Percentiles rank a stretch among this genome's conserved stretches.
Evolutionary conservation across 805 yeast species (phyloP).

Genomic region (Barnettozyma californica): DNA sequence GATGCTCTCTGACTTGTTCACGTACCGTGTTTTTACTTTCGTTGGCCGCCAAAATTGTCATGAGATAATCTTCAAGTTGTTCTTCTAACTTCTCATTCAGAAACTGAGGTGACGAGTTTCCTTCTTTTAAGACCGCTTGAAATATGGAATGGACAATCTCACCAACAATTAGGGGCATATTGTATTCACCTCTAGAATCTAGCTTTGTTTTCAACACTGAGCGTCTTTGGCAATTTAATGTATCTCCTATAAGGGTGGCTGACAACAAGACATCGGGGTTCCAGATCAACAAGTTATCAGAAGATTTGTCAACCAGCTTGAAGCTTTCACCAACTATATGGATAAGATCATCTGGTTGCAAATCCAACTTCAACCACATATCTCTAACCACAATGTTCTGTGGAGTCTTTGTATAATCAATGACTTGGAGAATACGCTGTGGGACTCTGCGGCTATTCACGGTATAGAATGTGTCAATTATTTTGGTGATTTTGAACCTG

Average conservation of each 20-base stretch:
- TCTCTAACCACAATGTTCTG: conserved; percentile 52
- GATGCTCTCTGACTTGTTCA: conserved; percentile 40
- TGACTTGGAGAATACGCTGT: conserved; percentile 53
- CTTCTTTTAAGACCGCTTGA: conserved; percentile 40
- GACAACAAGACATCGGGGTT: conserved; percentile 80
- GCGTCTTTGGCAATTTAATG: conserved; percentile 66
- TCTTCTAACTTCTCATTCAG: conserved; percentile 32
- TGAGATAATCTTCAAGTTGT: conserved; percentile 37
- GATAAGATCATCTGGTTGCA: conserved; percentile 48
- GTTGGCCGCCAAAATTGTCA: conserved; percentile 53
- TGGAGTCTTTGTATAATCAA: conserved; percentile 29
- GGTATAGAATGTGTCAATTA: conserved; percentile 30
- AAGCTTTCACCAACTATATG: conserved; percentile 47
- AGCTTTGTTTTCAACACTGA: conserved; percentile 56
- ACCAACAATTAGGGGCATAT: conserved; percentile 72
- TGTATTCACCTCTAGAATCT: conserved; percentile 56
- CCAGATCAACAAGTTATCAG: conserved; percentile 63
- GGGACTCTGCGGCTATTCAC: conserved; percentile 27
- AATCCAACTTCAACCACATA: conserved; percentile 49
- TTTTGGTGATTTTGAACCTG: conserved; percentile 39
- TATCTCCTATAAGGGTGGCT: conserved; percentile 76
- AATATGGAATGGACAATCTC: conserved; percentile 74
- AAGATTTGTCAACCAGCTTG: conserved; percentile 45
- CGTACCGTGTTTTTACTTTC: conserved; percentile 41
- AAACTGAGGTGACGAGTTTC: conserved; percentile 24